Percentiles rank a stretch among this genome's conserved stretches.
Conservation (phyloP, 495 filamentous ascomycete species). For the Aspergillus asperescens region DNA sequence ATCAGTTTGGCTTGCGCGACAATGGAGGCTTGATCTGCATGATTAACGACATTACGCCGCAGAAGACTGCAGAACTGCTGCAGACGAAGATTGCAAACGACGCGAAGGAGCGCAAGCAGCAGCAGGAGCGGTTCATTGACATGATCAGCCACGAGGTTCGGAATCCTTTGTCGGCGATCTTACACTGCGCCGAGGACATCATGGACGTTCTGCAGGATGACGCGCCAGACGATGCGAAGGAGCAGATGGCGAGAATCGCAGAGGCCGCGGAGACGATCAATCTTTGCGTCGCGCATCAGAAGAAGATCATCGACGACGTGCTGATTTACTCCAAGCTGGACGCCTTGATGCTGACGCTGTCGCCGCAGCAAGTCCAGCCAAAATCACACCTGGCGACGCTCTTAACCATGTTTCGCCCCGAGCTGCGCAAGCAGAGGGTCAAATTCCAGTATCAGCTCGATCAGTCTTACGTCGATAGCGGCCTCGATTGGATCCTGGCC, state of each 20-base stretch:
- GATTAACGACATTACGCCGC: slow-evolving; percentile 38
- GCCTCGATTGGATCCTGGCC: slow-evolving; percentile 61
- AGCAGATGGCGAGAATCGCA: slow-evolving; percentile 35
- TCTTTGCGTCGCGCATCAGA: slow-evolving; percentile 71
- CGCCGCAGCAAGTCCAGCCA: slow-evolving; percentile 63
- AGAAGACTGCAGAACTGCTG: slow-evolving; percentile 42
- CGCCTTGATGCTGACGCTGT: slow-evolving; percentile 62
- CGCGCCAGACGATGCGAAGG: slow-evolving; percentile 2
- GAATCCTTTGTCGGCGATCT: slow-evolving; percentile 74
- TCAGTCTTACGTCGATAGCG: slow-evolving; percentile 47
- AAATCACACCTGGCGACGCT: slow-evolving; percentile 60
- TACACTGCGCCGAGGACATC: slow-evolving; percentile 80
- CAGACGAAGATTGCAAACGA: slow-evolving; percentile 59
- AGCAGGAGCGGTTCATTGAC: slow-evolving; percentile 82
- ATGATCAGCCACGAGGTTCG: slow-evolving; percentile 86
- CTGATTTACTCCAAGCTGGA: slow-evolving; percentile 81
- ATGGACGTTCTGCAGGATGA: slow-evolving; percentile 17
- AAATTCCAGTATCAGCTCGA: slow-evolving; percentile 57
- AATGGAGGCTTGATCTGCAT: slow-evolving; percentile 23
- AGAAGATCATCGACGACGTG: slow-evolving; percentile 75
- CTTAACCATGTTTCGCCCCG: slow-evolving; percentile 67
- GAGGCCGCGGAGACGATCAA: slow-evolving; percentile 73
- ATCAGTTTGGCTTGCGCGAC: background rate
- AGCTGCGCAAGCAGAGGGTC: slow-evolving; percentile 64
- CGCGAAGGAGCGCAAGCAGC: slow-evolving; percentile 59